Percentiles rank a stretch among this genome's conserved stretches.
These are phyloP conservation scores for Suillus spraguei DNA, from an alignment of 768 basidiomycete genomes.

Conservation along the genomic window DNA sequence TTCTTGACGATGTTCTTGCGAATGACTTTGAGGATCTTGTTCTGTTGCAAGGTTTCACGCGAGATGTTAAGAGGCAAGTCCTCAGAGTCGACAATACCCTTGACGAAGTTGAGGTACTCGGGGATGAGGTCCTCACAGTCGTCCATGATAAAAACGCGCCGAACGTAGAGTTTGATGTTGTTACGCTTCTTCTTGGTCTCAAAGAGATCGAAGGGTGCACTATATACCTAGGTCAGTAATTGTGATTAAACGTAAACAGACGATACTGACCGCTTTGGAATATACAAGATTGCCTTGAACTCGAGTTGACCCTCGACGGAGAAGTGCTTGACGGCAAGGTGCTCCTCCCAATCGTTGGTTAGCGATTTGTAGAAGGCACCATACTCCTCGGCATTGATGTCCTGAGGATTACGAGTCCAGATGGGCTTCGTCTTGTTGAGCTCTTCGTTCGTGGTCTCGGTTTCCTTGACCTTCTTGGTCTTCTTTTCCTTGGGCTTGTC, in stretches of 20 bases:
- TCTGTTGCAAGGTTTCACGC: conserved; percentile 99
- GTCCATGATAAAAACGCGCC: conserved; percentile 99
- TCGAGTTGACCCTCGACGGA: conserved; percentile 99
- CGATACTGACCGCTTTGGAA: conserved; percentile 84
- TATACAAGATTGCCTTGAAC: conserved; percentile 98
- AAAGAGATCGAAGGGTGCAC: conserved; percentile 99
- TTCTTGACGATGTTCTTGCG: conserved; percentile 99
- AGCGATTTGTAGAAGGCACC: conserved; percentile 98
- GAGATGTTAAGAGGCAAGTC: conserved; percentile 99
- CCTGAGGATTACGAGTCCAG: conserved; percentile 97
- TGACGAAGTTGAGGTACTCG: conserved; percentile 99
- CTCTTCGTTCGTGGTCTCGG: conserved; percentile 88
- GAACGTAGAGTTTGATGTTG: conserved; percentile 99
- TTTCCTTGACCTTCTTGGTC: conserved; percentile 93
- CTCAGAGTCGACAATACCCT: conserved; percentile 99
- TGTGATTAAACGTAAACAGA: not conserved
- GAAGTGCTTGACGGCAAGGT: conserved; percentile 99
- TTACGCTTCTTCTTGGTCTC: conserved; percentile 99
- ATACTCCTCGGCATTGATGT: conserved; percentile 94
- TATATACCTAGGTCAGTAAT: conserved; percentile 31
- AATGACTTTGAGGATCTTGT: conserved; percentile 99
- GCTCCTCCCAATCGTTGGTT: conserved; percentile 99
- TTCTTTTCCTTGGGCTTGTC: conserved; percentile 90
- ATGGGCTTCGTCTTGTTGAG: conserved; percentile 99
- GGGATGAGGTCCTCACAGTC: conserved; percentile 99